phyloP scores from a whole-genome alignment of 345 rosid species.

The Capsella bursapastoris region DNA sequence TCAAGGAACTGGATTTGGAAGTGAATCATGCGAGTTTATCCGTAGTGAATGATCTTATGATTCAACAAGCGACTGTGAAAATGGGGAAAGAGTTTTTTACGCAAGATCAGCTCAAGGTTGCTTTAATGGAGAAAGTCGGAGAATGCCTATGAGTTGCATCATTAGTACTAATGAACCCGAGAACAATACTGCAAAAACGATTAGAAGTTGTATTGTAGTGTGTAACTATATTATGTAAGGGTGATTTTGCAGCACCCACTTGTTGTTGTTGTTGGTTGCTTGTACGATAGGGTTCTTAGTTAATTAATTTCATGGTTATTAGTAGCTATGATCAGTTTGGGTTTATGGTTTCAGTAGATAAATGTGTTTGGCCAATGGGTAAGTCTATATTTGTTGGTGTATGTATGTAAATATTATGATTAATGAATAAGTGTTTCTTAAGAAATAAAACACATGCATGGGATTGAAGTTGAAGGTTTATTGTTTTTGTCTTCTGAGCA shows the following conservation, averaged over 20 bases:
- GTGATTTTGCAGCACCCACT: conserved; percentile 31
- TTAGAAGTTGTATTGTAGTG: conserved; percentile 25
- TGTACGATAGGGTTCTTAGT: conserved; percentile 20
- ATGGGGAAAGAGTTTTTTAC: conserved; percentile 79
- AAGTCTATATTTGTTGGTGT: conserved; percentile 29
- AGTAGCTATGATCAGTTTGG: conserved; percentile 15
- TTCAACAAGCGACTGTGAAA: conserved; percentile 95
- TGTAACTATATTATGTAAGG: conserved; percentile 30
- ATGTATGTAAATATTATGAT: conserved; percentile 1
- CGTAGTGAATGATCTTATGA: conserved; percentile 88
- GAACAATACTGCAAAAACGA: neutral
- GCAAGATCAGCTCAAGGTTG: conserved; percentile 76
- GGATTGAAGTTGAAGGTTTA: neutral
- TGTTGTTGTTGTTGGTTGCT: conserved; percentile 10
- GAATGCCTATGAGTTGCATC: conserved; percentile 38
- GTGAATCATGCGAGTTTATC: conserved; percentile 90
- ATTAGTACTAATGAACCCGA: neutral
- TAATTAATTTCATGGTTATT: conserved; percentile 15
- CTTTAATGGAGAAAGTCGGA: conserved; percentile 67
- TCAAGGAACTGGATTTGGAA: conserved; percentile 86
- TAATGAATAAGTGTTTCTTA: conserved; percentile 21
- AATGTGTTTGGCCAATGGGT: neutral
- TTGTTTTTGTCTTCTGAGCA: neutral
- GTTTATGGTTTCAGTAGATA: conserved; percentile 7
- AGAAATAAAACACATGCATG: conserved; percentile 1